These are phyloP conservation scores for Annulohypoxylon stygium DNA, from an alignment of 495 filamentous ascomycete species.

Conservation along the genomic window DNA sequence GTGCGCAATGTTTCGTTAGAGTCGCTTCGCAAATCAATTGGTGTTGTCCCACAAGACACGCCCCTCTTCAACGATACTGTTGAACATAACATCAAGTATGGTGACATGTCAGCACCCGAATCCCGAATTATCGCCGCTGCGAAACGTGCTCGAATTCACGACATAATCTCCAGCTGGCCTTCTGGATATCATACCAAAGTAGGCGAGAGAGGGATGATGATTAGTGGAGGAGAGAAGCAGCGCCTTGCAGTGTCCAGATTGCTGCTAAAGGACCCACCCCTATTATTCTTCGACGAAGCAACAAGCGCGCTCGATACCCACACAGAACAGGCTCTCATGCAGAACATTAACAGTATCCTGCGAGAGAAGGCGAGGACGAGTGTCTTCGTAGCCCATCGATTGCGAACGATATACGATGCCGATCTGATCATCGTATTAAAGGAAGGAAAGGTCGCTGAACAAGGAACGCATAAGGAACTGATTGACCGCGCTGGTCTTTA, in stretches of 20 bases:
- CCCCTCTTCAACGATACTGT: conserved; percentile 97
- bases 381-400: conserved; percentile 91
- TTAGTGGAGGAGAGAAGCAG: conserved; percentile 96
- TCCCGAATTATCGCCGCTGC: conserved; percentile 82
- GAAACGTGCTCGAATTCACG: conserved; percentile 83
- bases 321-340: conserved; percentile 90
- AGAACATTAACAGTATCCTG: conserved; percentile 94
- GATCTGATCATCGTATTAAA: conserved; percentile 93
- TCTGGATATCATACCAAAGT: conserved; percentile 93
- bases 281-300: conserved; percentile 98
- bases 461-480: conserved; percentile 86
- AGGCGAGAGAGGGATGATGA: conserved; percentile 98
- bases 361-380: conserved; percentile 90
- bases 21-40: conserved; percentile 86
- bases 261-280: conserved; percentile 89
- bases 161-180: conserved; percentile 81
- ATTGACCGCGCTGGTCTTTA: conserved; percentile 86
- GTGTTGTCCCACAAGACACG: conserved; percentile 97
- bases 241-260: conserved; percentile 87
- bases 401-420: conserved; percentile 94
- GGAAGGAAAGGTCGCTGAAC: conserved; percentile 85
- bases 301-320: conserved; percentile 96
- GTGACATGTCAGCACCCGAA: conserved; percentile 80
- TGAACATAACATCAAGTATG: conserved; percentile 94
- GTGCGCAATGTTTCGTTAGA: conserved; percentile 85